phyloP scores from a whole-genome alignment of 441 rosid genomes.

The Pelargonium cotyledonis region DNA sequence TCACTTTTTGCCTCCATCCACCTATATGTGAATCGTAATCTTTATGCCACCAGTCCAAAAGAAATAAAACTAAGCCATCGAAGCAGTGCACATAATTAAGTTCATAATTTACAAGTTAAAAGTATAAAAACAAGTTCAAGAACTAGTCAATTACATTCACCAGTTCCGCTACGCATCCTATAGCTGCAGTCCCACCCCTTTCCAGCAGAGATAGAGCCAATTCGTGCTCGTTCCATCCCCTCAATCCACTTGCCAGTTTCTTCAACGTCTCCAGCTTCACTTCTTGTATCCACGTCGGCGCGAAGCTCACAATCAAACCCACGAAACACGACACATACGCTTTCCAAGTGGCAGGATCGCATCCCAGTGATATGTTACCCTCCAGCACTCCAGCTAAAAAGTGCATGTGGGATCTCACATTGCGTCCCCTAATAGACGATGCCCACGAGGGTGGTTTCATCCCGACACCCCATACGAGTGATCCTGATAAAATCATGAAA shows the following conservation, averaged over 20 bases:
- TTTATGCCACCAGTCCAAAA: too few species aligned
- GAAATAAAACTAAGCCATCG: not conserved
- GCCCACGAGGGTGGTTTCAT: constrained; percentile 27
- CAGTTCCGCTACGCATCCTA: constrained; percentile 35
- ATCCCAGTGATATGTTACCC: constrained; percentile 41
- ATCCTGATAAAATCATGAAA: constrained; percentile 34
- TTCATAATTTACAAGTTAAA: not conserved
- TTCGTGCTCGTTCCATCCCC: constrained; percentile 46
- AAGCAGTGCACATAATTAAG: not conserved
- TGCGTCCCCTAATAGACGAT: constrained; percentile 22
- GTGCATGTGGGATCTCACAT: constrained; percentile 40
- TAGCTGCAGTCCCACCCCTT: constrained; percentile 44
- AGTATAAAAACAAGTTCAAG: not conserved
- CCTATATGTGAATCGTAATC: too few species aligned
- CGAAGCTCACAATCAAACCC: constrained; percentile 38
- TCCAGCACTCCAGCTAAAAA: constrained; percentile 44
- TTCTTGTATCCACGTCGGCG: constrained; percentile 47
- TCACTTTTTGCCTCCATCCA: too few species aligned
- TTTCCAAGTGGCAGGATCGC: constrained; percentile 53
- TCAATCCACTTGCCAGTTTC: constrained; percentile 43
- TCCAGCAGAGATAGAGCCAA: constrained; percentile 54
- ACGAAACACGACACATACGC: constrained; percentile 48
- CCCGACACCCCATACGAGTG: constrained; percentile 36
- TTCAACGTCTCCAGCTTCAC: constrained; percentile 42
- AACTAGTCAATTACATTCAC: constrained; percentile 17